phyloP scores from a whole-genome alignment of 192 early-diverging fungal species.

The Podochytrium sp. region DNA sequence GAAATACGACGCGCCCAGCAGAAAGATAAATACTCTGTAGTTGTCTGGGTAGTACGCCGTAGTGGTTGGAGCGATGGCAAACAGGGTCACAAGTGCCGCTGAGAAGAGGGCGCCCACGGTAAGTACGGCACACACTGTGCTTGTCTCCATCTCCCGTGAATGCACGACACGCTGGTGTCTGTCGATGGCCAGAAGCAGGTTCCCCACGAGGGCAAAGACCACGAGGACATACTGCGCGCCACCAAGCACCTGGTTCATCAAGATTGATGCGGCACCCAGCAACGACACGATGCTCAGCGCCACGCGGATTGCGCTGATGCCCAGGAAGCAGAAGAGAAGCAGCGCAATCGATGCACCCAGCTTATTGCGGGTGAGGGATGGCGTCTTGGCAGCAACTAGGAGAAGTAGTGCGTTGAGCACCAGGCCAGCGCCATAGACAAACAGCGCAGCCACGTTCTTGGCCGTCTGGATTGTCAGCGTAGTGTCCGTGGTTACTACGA shows the following conservation, averaged over 20 bases:
- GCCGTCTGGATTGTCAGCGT: no score
- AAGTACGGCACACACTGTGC: background rate
- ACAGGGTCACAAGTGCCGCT: background rate
- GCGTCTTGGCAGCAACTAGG: background rate
- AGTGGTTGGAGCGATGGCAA: background rate
- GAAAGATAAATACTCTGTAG: background rate
- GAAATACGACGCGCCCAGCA: background rate
- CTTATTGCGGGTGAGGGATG: background rate
- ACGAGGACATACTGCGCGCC: background rate
- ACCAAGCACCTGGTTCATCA: background rate
- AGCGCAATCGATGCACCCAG: background rate
- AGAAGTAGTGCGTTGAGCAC: background rate
- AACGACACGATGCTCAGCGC: background rate
- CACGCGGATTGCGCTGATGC: background rate
- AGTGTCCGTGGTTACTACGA: no score
- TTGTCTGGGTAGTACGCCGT: background rate
- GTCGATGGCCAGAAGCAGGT: background rate
- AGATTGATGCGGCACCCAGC: background rate
- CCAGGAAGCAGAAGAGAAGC: background rate
- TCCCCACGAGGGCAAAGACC: background rate
- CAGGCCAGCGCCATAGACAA: background rate
- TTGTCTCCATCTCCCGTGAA: background rate
- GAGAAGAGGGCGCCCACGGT: background rate
- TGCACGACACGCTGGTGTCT: background rate
- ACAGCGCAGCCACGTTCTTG: background rate